These are phyloP conservation scores for Gypsophila paniculata DNA, from an alignment of 179 eudicot species.

Conservation along the genomic window DNA sequence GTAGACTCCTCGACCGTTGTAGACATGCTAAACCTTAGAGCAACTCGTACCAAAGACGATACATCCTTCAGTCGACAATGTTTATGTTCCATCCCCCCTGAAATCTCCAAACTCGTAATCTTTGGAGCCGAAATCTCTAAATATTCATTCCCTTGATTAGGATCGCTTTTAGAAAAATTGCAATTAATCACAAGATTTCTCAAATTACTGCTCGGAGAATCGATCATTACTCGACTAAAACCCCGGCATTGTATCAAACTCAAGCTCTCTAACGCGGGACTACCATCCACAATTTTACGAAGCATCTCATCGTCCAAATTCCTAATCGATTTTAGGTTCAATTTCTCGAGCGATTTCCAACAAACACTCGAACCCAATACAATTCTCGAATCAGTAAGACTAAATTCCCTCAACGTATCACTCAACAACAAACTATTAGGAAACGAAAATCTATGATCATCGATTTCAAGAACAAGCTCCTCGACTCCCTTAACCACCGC, in stretches of 20 bases:
- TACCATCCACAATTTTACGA: slow-evolving; percentile 2
- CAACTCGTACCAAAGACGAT: slow-evolving; percentile 3
- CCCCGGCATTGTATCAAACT: not conserved
- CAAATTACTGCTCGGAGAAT: not conserved
- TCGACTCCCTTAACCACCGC: not conserved
- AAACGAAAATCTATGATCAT: not conserved
- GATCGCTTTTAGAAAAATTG: too few relatives aligned
- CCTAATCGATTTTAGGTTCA: not conserved
- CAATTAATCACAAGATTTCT: slow-evolving; percentile 8
- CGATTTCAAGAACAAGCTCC: not conserved
- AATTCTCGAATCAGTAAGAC: not conserved
- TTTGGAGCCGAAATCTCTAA: slow-evolving; percentile 8
- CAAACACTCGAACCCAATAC: not conserved
- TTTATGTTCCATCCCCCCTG: not conserved
- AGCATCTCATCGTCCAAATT: not conserved
- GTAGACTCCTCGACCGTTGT: too few relatives aligned
- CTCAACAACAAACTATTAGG: not conserved
- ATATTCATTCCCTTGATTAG: not conserved
- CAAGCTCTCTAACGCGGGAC: not conserved
- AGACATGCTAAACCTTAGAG: not conserved
- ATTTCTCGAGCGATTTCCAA: slow-evolving; percentile 17
- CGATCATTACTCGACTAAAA: not conserved
- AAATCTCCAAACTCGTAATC: slow-evolving; percentile 4
- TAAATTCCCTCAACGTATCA: not conserved
- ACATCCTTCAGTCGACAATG: not conserved